Evolutionary conservation across 176 grass and related monocot genomes (phyloP), one percentile per base, ranked within the genome.

Genomic region (Tillandsia leiboldiana): DNA sequence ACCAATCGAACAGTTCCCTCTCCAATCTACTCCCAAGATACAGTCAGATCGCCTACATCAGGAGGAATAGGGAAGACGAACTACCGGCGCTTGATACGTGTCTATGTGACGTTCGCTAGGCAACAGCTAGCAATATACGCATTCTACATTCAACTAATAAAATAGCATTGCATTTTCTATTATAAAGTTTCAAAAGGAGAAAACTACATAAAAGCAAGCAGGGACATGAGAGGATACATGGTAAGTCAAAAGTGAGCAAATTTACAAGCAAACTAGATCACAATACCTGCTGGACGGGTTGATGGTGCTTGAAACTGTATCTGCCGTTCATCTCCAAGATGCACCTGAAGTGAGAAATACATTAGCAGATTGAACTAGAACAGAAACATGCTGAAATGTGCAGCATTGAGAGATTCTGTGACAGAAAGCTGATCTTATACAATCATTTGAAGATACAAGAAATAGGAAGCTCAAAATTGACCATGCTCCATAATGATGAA

Each of bases 231-330:
- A 7, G 0, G 4, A 42, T 42, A 42, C 33, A 42, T 1, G 33
- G 3, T 6, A 42, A 42, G 33, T 42, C 33, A 6, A 6, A 42
- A 42, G 33, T 5, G 4, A 42, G 33, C 33, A 42, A 42, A 42
- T 42, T 42, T 42, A 42, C 33, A 42, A 42, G 33, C 33, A 42
- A 42, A 42, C 33, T 42, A 70, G 42, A 27, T 70, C 26, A 53
- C 8, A 67, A 64, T 86, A 94, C 86, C 86, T 84, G 83, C 64
- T 26, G 20, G 70, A 82, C 67, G 86, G 72, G 51, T 83, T 49
- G 63, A 85, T 33, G 67, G 72, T 64, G 51, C 10, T 71, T 64
- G 68, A 84, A 78, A 78, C 52, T 79, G 73, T 57, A 33, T 65
- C 65, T 90, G 80, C 23, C 76, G 80, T 72, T 96, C 88, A 70